Conservation (phyloP, 2,329 filamentous ascomycete species). For the Xylariaceae sp. region DNA sequence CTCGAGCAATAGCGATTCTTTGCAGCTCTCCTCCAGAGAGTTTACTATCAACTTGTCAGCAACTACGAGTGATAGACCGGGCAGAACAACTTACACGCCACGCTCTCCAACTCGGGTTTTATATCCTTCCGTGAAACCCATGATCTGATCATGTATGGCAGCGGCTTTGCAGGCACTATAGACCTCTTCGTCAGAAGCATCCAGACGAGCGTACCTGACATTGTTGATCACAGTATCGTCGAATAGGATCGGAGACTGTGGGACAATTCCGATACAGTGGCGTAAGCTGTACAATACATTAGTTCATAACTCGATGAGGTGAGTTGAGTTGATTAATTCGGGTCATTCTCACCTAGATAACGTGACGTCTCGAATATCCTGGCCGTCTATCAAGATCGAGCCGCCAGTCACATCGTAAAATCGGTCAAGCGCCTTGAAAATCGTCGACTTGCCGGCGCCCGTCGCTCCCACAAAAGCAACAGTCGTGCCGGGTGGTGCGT, state of each 20-base stretch:
- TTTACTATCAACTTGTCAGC: constrained; percentile 38
- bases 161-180: constrained; percentile 48
- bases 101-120: constrained; percentile 49
- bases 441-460: constrained; percentile 50
- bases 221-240: constrained; percentile 54
- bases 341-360: constrained; percentile 29
- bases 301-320: neutral
- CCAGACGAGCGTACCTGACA: constrained; percentile 46
- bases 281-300: constrained; percentile 32
- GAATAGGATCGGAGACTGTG: constrained; percentile 44
- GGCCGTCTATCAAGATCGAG: constrained; percentile 42
- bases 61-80: neutral
- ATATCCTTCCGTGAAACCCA: constrained; percentile 49
- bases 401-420: constrained; percentile 46
- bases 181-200: constrained; percentile 45
- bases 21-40: constrained; percentile 63
- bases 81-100: constrained; percentile 37
- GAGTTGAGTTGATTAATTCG: neutral
- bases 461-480: constrained; percentile 57
- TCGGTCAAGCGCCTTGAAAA: constrained; percentile 45
- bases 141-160: constrained; percentile 51
- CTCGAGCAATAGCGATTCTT: constrained; percentile 63
- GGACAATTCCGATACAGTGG: constrained; percentile 41
- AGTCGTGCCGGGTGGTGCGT: constrained; percentile 47
- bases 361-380: constrained; percentile 41